Conservation (phyloP, 2,329 filamentous ascomycete species). For the Pezizomycotina sp. region DNA sequence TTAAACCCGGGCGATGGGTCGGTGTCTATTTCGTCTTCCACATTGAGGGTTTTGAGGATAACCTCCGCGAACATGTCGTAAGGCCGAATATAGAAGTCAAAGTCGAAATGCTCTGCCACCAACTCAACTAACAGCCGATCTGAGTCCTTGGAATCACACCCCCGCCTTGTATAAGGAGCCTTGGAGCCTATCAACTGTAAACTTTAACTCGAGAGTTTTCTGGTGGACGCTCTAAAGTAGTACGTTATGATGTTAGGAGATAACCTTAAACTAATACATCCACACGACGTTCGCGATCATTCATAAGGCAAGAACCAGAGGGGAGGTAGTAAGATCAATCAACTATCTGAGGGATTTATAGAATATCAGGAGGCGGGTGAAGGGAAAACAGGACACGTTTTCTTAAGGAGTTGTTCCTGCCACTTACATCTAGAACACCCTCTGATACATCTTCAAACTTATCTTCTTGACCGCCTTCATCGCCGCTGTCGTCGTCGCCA, state of each 20-base stretch:
- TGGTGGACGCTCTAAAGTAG: conserved; percentile 69
- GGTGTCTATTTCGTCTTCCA: conserved; percentile 88
- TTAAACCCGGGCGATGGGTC: conserved; percentile 81
- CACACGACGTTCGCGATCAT: no score
- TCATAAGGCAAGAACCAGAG: no score
- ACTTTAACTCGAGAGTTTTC: conserved; percentile 88
- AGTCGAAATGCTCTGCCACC: conserved; percentile 71
- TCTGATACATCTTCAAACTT: conserved; percentile 51
- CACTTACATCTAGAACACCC: conserved; percentile 27
- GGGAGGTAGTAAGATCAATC: no score
- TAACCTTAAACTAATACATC: no score
- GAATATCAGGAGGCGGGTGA: no score
- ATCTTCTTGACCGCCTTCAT: conserved; percentile 46
- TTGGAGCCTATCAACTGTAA: conserved; percentile 84
- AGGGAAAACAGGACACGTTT: no score
- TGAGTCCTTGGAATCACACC: conserved; percentile 57
- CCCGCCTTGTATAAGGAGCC: conserved; percentile 76
- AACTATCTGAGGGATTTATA: no score
- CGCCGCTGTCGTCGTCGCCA: conserved; percentile 33
- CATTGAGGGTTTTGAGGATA: conserved; percentile 64
- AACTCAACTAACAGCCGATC: conserved; percentile 80
- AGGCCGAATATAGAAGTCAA: conserved; percentile 73
- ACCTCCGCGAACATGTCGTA: conserved; percentile 92
- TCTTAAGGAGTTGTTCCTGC: no score
- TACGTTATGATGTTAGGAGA: no score